Base-by-base conservation (phyloP, 2,329 filamentous ascomycete species). In the Niveomyces coronatus region DNA sequence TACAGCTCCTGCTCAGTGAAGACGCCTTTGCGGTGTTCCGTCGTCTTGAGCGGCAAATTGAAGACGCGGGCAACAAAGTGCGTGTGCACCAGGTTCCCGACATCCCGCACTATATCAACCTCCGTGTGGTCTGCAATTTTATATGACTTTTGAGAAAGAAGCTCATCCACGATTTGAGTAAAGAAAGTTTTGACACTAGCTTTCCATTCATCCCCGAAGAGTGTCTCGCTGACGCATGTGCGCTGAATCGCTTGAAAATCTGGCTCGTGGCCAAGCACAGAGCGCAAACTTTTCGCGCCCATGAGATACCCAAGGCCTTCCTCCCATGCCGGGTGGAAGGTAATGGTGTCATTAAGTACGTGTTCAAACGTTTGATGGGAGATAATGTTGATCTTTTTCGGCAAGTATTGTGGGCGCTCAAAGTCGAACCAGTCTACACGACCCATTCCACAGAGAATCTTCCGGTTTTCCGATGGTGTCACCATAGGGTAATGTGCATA, bases 401-500 rank as follows among this genome's bases (percentile, higher is more conserved):
- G 61, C 3, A 64, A 65, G 42, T 59, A 66, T 0, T 57, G 51
- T 0, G 85, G 84, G 2, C 71, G 70, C 5, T 76, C 70, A 50
- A 77, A 91, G 54, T 73, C 76, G 60, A 88, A 93, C 19, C 78
- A 64, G 20, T 81, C 63, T 31, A 70, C 80, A 31, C 81, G 75
- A 39, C 74, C 73, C 5, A 91, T 66, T 32, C 76, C 67, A 30
- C 71, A 76, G 46, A 87, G 68, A 45, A 88, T 87, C 45, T 71
- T 75, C 41, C 70, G 61, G 56, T 85, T 91, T 53, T 88, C 84
- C 0, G 65, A 63, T 0, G 85, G 85, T 2, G 82, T 77, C 3
- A 64, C 61, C 71, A 76, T 76, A n/a, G 79, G 83, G 52, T 81
- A 87, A 53, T 88, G 83, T 0, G 82, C 85, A 46, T 89, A 93